Base-by-base conservation (phyloP, 2,329 filamentous ascomycete genomes). In the Fusarium circinatum region DNA sequence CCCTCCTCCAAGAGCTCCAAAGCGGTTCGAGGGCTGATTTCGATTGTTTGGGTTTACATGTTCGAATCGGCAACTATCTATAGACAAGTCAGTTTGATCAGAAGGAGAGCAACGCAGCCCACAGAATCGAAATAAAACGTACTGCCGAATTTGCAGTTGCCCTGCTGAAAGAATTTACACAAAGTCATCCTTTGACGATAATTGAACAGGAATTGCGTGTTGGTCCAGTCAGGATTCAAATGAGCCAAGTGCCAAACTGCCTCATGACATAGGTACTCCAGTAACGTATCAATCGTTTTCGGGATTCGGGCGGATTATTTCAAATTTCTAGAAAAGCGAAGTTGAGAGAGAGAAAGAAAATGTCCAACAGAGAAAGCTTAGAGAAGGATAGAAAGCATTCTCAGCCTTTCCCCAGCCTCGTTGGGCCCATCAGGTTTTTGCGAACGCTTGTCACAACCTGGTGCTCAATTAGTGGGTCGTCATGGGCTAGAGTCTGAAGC, bases 11-110 rank as follows among this genome's bases (percentile, higher is more conserved):
- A 90, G 79, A 26, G 86, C 84, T 62, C 87, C 87, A 74, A 92
- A 94, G 24, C 90, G 88, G 77, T 92, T 92, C 70, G 77, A 79
- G 39, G 76, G 58, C 71, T 82, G 80, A 59, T 81, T 84, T 48
- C 81, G 79, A 65, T 76, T 77, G 58, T 68, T 75, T 22, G 79
- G 80, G 30, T 75, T 85, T 68, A 82, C 86, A 74, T 90, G 88
- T 63, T 90, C 88, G 76, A 86, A 89, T 62, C 86, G 84, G 77
- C 89, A 91, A 55, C 78, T 84, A 52, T 83, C 89, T 90, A 14
- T n/a, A 30, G 41, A 36, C 45, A 44, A 62, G 62, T 77, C 52
- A 77, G 70, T 41, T 36, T 44, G 26, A 28, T 56, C 22, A 11
- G 17, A 38, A 65, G 10, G 18, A 13, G 34, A 9, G 51, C 26